Evolutionary conservation across 2,329 filamentous ascomycete genomes (phyloP), one percentile per base, ranked within the genome.

Genomic region (Ascochyta koolunga): DNA sequence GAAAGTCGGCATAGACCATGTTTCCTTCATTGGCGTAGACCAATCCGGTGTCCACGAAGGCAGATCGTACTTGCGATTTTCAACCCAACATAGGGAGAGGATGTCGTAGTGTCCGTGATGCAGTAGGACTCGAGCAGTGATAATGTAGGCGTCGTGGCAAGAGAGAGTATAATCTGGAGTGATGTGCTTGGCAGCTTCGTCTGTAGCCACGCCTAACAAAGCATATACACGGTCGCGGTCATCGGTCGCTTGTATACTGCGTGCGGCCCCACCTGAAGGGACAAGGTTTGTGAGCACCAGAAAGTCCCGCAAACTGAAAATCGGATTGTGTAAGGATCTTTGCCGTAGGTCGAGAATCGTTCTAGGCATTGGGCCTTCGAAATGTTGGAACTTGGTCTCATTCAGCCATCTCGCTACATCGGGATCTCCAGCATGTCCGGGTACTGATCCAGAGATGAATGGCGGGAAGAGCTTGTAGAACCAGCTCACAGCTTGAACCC

Each of bases 41-140:
- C 59, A 61, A 41, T 59, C 58, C 7, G 58, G 58, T 13, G 54
- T 56, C 58, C 55, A 60, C n/a, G 58, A 58, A 15, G 58, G 58
- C 2, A 60, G 39, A 18, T 46, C 22, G 15, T 56, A 40, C 32
- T 51, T 22, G 19, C 51, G 51, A 15, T 54, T 52, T 39, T 61
- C 43, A 15, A 11, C 43, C 2, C 54, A 43, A 21, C 13, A 32
- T 32, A n/a, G 15, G 31, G 15, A 32, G 13, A 31, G 15, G n/a
- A 32, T 32, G n/a, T 32, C 13, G 13, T 32, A 16, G 15, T 32
- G 31, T 15, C 31, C 13, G 8, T 32, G 31, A n/a, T 16, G 13
- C 3, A 32, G 13, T 15, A 61, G 29, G n/a, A 37, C 47, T 25
- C 42, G 36, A 15, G 56, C 56, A 15, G 56, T 47, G 13, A 35